Evolutionary conservation across 495 filamentous ascomycete genomes (phyloP).

Genomic region (Penicillium longicatenatum): DNA sequence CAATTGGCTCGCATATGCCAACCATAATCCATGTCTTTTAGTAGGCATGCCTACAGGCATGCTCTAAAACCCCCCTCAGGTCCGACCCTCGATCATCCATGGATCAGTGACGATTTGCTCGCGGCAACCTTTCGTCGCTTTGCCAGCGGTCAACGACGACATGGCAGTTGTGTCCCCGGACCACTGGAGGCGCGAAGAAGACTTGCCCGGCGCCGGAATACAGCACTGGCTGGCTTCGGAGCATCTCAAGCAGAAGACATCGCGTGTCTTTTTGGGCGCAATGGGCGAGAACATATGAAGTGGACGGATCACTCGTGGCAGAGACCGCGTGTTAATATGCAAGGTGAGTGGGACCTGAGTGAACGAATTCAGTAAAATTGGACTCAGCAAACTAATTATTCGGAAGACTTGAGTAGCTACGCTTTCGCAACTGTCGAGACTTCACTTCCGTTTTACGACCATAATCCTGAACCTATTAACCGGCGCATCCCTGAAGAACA

Average conservation of each 20-base stretch:
- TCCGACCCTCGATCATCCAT: slow-evolving; percentile 43
- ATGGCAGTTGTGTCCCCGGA: slow-evolving; percentile 59
- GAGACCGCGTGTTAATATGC: slow-evolving; percentile 24
- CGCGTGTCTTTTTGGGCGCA: slow-evolving; percentile 43
- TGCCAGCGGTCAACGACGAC: slow-evolving; percentile 42
- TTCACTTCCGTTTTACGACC: slow-evolving; percentile 25
- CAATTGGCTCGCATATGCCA: slow-evolving; percentile 34
- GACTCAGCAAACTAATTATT: slow-evolving; percentile 4
- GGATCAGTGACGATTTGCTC: slow-evolving; percentile 58
- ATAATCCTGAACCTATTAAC: slow-evolving; percentile 21
- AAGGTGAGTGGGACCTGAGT: slow-evolving; percentile 23
- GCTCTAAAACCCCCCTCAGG: slow-evolving; percentile 32
- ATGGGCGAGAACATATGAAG: slow-evolving; percentile 50
- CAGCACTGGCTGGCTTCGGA: slow-evolving; percentile 43
- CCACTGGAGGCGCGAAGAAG: slow-evolving; percentile 61
- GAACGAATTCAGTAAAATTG: neutral
- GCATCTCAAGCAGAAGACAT: slow-evolving; percentile 38
- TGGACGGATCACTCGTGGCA: slow-evolving; percentile 40
- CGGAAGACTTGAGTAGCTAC: slow-evolving; percentile 17
- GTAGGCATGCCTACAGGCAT: slow-evolving; percentile 49
- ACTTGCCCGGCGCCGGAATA: slow-evolving; percentile 52
- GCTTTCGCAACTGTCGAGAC: slow-evolving; percentile 13
- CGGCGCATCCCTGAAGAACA: slow-evolving; percentile 4
- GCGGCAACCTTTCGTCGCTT: slow-evolving; percentile 52
- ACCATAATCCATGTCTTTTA: slow-evolving; percentile 41